These are phyloP conservation scores for Kuraishia hungarica DNA, from an alignment of 805 yeast species.

Conservation along the genomic window DNA sequence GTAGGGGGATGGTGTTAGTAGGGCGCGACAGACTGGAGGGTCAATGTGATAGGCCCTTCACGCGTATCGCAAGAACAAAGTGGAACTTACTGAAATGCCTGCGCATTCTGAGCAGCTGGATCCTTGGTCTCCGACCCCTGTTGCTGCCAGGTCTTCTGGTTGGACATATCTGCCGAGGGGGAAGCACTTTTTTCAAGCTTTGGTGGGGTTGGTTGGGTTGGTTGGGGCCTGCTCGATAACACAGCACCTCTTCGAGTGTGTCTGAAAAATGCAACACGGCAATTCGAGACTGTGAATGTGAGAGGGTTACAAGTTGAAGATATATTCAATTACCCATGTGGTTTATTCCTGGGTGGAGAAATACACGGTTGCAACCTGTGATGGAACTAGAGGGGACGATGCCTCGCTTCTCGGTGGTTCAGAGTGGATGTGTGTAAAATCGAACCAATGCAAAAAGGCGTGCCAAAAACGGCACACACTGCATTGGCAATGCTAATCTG, in stretches of 20 bases:
- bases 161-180: slow-evolving; percentile 4
- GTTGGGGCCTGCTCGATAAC: background rate
- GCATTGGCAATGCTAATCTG: background rate
- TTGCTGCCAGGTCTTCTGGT: slow-evolving; percentile 9
- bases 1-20: slow-evolving; percentile 9
- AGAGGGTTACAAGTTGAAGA: background rate
- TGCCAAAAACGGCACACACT: background rate
- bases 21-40: background rate
- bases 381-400: background rate
- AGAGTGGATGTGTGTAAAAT: background rate
- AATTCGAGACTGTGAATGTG: background rate
- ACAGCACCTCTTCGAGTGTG: background rate
- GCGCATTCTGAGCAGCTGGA: background rate
- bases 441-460: background rate
- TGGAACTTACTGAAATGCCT: slow-evolving; percentile 1
- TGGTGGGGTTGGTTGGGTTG: background rate
- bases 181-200: background rate
- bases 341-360: background rate
- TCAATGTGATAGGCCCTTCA: background rate
- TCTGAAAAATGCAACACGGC: background rate
- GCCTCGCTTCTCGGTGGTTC: background rate
- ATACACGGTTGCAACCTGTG: background rate
- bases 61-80: background rate
- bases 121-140: background rate
- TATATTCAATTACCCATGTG: background rate